Evolutionary conservation across 1,284 basidiomycete genomes (phyloP), one percentile per base, ranked within the genome.

Genomic region (Austropuccinia psidii): DNA sequence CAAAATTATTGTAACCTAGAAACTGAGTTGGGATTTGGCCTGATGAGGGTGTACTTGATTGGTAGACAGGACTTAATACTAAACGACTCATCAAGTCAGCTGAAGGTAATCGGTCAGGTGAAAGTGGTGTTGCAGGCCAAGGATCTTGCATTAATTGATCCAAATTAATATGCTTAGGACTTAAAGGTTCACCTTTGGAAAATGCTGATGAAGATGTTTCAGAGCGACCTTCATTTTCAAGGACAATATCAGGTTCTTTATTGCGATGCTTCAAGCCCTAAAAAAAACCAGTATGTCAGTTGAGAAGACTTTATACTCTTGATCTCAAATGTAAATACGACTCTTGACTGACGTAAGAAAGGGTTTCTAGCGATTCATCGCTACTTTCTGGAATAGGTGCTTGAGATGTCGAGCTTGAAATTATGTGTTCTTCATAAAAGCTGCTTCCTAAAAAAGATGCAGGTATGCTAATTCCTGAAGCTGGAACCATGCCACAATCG

Each of bases 71-170:
- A 45, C 17, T 41, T 7, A 29, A n/a, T 9, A 47, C 27, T 33
- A 67, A 27, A n/a, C 68, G 41, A 33, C 24, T 37, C 68, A 61
- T 61, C 15, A 61, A 47, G 29, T 70, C 68, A 13, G 68, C 45
- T 5, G 64, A 66, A 9, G 45, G 55, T 39, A 61, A 15, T 24
- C 57, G 41, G 21, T 70, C 55, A 8, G 68, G 57, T 33, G 55
- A 70, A 70, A 24, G 43, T 27, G 68, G 55, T 33, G 54, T 70
- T 35, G 57, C 45, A 8, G 50, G 62, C 62, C 62, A 65, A 27
- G 49, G 45, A 49, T 65, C 62, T 49, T 65, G 45, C 31, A 47
- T 65, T 17, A 27, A 65, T 50, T 65, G 62, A 49, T 50, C 29
- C 29, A 65, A 47, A 31, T 43, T 65, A 24, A 37, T 27, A 11